Conservation (phyloP, 2,329 filamentous ascomycete species). For the Hypoxylon sp. region DNA sequence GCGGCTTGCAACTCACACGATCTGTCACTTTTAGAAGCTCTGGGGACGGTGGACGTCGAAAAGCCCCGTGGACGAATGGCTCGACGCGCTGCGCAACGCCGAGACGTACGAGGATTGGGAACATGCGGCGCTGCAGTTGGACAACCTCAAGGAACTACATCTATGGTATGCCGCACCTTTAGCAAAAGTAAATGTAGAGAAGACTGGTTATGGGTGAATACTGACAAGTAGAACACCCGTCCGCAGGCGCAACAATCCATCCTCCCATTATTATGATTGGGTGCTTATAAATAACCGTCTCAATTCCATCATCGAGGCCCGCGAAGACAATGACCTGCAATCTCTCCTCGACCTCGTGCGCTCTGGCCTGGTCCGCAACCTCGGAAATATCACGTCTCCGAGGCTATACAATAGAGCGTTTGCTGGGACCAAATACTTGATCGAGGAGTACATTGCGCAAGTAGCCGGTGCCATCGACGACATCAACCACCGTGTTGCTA, state of each 20-base stretch:
- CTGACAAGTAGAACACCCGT: slow-evolving; percentile 29
- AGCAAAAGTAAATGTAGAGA: background rate
- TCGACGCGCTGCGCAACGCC: slow-evolving; percentile 75
- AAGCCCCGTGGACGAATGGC: slow-evolving; percentile 75
- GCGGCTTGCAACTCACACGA: slow-evolving; percentile 41
- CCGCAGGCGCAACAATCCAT: slow-evolving; percentile 82
- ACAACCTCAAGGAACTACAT: slow-evolving; percentile 84
- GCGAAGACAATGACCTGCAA: slow-evolving; percentile 79
- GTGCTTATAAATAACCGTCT: slow-evolving; percentile 84
- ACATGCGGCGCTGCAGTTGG: slow-evolving; percentile 84
- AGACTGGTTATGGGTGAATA: background rate
- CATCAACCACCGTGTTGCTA: slow-evolving; percentile 67
- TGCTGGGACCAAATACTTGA: slow-evolving; percentile 88
- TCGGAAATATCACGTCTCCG: slow-evolving; percentile 90
- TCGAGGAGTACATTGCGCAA: slow-evolving; percentile 90
- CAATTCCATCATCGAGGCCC: slow-evolving; percentile 76
- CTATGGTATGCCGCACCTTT: slow-evolving; percentile 73
- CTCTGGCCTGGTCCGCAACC: slow-evolving; percentile 83
- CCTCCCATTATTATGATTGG: slow-evolving; percentile 88
- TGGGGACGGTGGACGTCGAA: slow-evolving; percentile 76
- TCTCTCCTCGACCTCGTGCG: slow-evolving; percentile 84
- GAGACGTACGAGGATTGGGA: slow-evolving; percentile 88
- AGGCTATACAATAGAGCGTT: slow-evolving; percentile 88
- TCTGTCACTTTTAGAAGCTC: slow-evolving; percentile 69
- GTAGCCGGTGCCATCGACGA: slow-evolving; percentile 86